Conservation (phyloP, 768 basidiomycete species). For the Termitomyces sp. region DNA sequence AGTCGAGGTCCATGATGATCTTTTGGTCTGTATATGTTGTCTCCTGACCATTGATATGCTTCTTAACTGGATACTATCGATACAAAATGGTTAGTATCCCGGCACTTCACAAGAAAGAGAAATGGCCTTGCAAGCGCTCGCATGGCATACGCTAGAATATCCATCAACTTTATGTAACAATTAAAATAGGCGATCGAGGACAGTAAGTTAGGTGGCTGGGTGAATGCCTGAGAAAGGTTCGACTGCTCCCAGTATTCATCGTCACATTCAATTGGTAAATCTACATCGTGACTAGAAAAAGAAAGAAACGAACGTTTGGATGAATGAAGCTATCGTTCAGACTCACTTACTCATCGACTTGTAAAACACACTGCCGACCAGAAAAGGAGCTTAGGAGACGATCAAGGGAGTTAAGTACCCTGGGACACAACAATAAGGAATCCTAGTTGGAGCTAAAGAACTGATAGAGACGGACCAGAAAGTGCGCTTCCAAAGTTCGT, state of each 20-base stretch:
- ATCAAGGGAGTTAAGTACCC: constrained; percentile 48
- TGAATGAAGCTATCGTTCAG: neutral
- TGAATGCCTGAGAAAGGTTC: constrained; percentile 45
- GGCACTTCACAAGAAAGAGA: neutral
- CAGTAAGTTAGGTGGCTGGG: constrained; percentile 56
- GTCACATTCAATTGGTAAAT: constrained; percentile 54
- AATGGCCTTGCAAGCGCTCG: constrained; percentile 44
- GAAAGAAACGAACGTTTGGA: neutral
- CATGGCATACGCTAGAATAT: constrained; percentile 55
- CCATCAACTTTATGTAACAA: constrained; percentile 47
- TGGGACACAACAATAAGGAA: constrained; percentile 12
- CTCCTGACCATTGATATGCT: constrained; percentile 45
- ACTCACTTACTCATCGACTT: constrained; percentile 66
- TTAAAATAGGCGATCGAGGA: constrained; percentile 54
- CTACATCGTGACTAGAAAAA: constrained; percentile 58
- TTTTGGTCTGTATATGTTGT: constrained; percentile 52
- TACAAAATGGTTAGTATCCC: neutral
- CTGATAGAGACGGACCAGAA: constrained; percentile 39
- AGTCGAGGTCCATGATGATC: constrained; percentile 68
- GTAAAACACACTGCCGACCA: constrained; percentile 67
- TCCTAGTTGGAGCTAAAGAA: neutral
- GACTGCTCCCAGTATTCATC: constrained; percentile 68
- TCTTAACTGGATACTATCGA: constrained; percentile 66
- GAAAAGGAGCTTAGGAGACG: constrained; percentile 39
- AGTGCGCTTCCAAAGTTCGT: constrained; percentile 71